phyloP scores from a whole-genome alignment of 352 stramenopile genomes.

The Pseudoperonospora humuli region DNA sequence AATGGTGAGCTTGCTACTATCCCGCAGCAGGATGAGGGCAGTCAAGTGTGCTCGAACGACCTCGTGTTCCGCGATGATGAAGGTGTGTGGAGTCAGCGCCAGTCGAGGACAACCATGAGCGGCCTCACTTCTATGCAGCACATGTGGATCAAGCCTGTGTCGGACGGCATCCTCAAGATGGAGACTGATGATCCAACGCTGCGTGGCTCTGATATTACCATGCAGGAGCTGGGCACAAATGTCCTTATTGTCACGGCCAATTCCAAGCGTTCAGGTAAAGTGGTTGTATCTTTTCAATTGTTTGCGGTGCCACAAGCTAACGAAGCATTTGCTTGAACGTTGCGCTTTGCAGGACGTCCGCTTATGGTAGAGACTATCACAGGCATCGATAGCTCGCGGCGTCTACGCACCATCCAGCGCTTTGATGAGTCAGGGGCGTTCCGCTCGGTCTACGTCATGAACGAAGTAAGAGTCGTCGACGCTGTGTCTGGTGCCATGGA shows the following conservation, averaged over 20 bases:
- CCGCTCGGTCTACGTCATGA: constrained; percentile 86
- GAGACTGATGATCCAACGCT: constrained; percentile 78
- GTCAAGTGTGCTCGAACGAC: constrained; percentile 82
- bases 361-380: constrained; percentile 84
- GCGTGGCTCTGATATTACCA: constrained; percentile 74
- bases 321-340: background rate
- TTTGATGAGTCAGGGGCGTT: constrained; percentile 83
- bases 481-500: constrained; percentile 83
- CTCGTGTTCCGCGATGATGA: constrained; percentile 79
- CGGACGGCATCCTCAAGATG: constrained; percentile 83
- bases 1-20: constrained; percentile 75
- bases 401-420: constrained; percentile 76
- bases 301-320: background rate
- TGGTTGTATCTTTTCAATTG: background rate
- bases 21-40: constrained; percentile 69
- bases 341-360: constrained; percentile 36
- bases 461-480: constrained; percentile 77
- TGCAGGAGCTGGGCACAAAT: constrained; percentile 79
- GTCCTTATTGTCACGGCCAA: constrained; percentile 80
- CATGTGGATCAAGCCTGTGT: constrained; percentile 84
- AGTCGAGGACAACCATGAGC: constrained; percentile 80
- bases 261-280: constrained; percentile 70
- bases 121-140: constrained; percentile 81
- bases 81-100: constrained; percentile 80
- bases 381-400: constrained; percentile 67